These are phyloP conservation scores for Pseudotulostoma volvatum DNA, from an alignment of 495 filamentous ascomycete species.

Conservation along the genomic window DNA sequence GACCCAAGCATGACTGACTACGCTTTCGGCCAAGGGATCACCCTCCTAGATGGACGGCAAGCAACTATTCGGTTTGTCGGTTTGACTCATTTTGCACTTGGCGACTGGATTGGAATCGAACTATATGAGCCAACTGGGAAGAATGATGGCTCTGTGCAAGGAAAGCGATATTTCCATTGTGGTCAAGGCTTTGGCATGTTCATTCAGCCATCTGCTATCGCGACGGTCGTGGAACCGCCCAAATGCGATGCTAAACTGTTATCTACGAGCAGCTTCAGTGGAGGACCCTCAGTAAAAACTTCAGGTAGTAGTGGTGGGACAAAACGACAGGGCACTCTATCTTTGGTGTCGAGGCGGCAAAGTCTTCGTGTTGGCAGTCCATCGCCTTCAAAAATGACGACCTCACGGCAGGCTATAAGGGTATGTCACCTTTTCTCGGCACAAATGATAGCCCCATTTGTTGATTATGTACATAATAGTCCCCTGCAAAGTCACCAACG, in stretches of 20 bases:
- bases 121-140: slow-evolving; percentile 72
- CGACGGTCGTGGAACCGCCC: slow-evolving; percentile 43
- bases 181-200: slow-evolving; percentile 75
- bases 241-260: slow-evolving; percentile 25
- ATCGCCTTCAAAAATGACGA: slow-evolving; percentile 35
- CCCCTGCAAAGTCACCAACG: slow-evolving; percentile 64
- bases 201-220: slow-evolving; percentile 44
- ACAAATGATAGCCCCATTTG: too few relatives aligned
- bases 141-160: slow-evolving; percentile 86
- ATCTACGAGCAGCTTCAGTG: slow-evolving; percentile 12
- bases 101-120: slow-evolving; percentile 85
- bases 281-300: slow-evolving; percentile 18
- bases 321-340: slow-evolving; percentile 27
- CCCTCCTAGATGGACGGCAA: slow-evolving; percentile 56
- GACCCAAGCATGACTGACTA: too few relatives aligned
- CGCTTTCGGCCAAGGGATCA: slow-evolving; percentile 43
- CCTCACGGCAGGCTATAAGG: slow-evolving; percentile 38
- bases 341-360: slow-evolving; percentile 41
- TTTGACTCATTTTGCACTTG: slow-evolving; percentile 56
- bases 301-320: slow-evolving; percentile 15
- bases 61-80: slow-evolving; percentile 71
- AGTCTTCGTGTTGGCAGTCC: slow-evolving; percentile 54
- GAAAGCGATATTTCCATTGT: slow-evolving; percentile 82
- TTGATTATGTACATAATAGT: slow-evolving; percentile 37
- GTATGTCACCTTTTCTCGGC: slow-evolving; percentile 25